A percentile compares a stretch with the other conserved stretches of the same genome.
These are phyloP conservation scores for Albophoma yamanashiensis DNA, from an alignment of 2,329 filamentous ascomycete species.

Conservation along the genomic window DNA sequence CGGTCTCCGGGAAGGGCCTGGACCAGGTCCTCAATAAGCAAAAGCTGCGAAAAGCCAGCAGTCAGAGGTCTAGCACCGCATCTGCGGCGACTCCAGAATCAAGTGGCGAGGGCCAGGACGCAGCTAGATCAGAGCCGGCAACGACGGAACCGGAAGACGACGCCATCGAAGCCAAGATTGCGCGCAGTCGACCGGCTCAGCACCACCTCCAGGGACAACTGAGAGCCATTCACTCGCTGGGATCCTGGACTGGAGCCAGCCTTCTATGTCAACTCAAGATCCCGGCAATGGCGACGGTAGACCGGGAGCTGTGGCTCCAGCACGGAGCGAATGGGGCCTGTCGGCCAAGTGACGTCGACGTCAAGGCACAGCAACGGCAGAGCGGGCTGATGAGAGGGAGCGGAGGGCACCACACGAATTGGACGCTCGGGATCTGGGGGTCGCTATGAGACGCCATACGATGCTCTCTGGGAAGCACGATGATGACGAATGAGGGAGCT, in stretches of 20 bases:
- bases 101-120: constrained; percentile 13
- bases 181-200: constrained; percentile 22
- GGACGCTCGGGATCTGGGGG: constrained; percentile 55
- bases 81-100: constrained; percentile 12
- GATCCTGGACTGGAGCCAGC: constrained; percentile 66
- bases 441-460: constrained; percentile 28
- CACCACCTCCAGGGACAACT: constrained; percentile 45
- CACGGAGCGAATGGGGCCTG: constrained; percentile 55
- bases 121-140: constrained; percentile 11
- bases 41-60: constrained; percentile 23
- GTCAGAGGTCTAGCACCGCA: constrained; percentile 8
- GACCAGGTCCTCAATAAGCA: constrained; percentile 39
- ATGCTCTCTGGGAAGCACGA: background rate
- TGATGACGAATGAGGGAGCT: background rate
- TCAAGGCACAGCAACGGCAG: constrained; percentile 48
- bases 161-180: constrained; percentile 24
- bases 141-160: constrained; percentile 15
- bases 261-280: constrained; percentile 58
- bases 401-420: constrained; percentile 33
- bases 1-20: constrained; percentile 59
- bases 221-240: constrained; percentile 57
- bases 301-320: constrained; percentile 60
- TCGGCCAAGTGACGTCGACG: constrained; percentile 46
- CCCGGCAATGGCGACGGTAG: constrained; percentile 57
- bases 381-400: constrained; percentile 36